Evolutionary conservation across 2,329 filamentous ascomycete genomes (phyloP).

Genomic region (Fusarium sp.): DNA sequence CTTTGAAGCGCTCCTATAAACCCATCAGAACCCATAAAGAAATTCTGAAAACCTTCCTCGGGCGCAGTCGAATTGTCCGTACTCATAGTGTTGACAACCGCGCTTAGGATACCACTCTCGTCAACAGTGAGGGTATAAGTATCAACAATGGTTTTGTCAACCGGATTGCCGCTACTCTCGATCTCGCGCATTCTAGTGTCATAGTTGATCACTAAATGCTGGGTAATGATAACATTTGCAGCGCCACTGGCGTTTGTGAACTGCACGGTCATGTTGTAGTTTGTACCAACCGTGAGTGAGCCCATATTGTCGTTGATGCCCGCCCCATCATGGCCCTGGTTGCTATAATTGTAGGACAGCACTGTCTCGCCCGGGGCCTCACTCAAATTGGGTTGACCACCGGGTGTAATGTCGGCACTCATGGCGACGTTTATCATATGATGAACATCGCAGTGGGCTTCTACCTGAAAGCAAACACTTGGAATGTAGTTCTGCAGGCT

Average conservation of each 20-base stretch:
- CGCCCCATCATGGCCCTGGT: not conserved
- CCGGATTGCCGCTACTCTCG: not conserved
- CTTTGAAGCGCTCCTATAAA: rapidly evolving
- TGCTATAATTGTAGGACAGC: not conserved
- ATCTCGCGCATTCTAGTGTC: rapidly evolving
- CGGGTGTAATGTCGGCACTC: not conserved
- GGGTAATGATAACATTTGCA: not conserved
- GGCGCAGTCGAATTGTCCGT: not conserved
- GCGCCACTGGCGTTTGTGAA: not conserved
- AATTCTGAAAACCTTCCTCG: rapidly evolving
- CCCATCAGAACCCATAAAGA: not conserved
- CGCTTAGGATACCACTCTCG: not conserved
- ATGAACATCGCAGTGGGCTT: not conserved
- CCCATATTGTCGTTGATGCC: not conserved
- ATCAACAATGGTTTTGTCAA: not conserved
- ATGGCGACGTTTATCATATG: not conserved
- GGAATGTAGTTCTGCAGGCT: not conserved
- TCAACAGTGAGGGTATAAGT: not conserved
- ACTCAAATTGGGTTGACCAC: not conserved
- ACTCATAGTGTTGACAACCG: rapidly evolving
- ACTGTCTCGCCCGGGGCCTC: not conserved
- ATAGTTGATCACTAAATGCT: not conserved
- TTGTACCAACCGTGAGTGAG: not conserved
- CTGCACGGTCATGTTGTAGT: not conserved
- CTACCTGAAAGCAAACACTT: not conserved